Evolutionary conservation across 2,329 filamentous ascomycete genomes (phyloP).

Genomic region (Trichoderma citrinoviride): DNA sequence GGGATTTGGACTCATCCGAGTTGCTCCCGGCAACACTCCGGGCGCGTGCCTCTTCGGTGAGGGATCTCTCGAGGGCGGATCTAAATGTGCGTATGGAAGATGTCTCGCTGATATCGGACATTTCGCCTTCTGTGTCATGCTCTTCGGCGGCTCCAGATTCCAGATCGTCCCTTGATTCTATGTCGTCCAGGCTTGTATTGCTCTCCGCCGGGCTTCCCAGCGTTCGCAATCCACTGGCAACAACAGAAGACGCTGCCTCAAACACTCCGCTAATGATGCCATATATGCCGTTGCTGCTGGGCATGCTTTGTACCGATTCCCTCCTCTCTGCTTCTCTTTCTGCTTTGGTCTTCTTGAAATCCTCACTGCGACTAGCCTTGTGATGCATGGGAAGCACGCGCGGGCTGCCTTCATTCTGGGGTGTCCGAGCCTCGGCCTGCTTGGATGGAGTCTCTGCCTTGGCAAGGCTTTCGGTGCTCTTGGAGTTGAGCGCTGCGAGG

Average conservation of each 20-base stretch:
- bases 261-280: constrained; percentile 55
- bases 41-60: constrained; percentile 31
- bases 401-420: constrained; percentile 6
- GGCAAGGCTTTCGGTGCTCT: constrained; percentile 17
- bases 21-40: constrained; percentile 30
- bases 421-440: neutral
- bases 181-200: constrained; percentile 30
- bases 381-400: constrained; percentile 18
- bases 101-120: constrained; percentile 38
- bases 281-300: constrained; percentile 50
- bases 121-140: constrained; percentile 28
- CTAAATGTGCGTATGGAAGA: constrained; percentile 50
- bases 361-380: constrained; percentile 27
- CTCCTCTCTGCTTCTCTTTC: constrained; percentile 32
- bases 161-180: constrained; percentile 25
- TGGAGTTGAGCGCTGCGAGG: constrained; percentile 39
- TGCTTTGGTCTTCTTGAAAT: constrained; percentile 29
- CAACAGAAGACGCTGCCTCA: constrained; percentile 48
- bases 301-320: constrained; percentile 34
- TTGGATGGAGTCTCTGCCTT: neutral
- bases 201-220: constrained; percentile 31
- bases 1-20: constrained; percentile 42
- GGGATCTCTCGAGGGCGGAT: constrained; percentile 44
- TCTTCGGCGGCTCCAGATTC: constrained; percentile 29
- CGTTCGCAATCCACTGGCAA: constrained; percentile 39